Evolutionary conservation across 2,329 filamentous ascomycete genomes (phyloP), one percentile per base, ranked within the genome.

Genomic region (Emydomyces testavorans): DNA sequence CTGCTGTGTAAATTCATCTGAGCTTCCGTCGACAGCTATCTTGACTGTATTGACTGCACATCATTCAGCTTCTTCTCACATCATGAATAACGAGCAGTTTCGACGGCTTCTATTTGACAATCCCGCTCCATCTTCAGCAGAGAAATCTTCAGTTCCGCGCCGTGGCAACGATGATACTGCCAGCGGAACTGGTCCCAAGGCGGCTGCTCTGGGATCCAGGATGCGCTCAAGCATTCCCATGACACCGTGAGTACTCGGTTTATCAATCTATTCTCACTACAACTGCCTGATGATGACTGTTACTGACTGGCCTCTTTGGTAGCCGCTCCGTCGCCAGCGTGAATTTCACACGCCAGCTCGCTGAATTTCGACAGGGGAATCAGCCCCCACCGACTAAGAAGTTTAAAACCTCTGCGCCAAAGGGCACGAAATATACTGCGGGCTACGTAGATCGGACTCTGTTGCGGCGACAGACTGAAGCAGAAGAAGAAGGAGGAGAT

Each of bases 21-120:
- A 31, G 29, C 29, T 31, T 11, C 29, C 3, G n/a, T n/a, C n/a
- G n/a, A n/a, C n/a, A 31, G 29, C 29, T 31, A 10, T 10, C n/a
- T n/a, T n/a, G n/a, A n/a, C n/a, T n/a, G n/a, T n/a, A 28, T 28
- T 18, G 7, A n/a, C 38, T 8, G 4, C 21, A 3, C 26, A 24
- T 10, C 6, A 18, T 21, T 11, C 1, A 47, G 10, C 11, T 31
- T 4, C 26, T 16, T 6, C 11, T n/a, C 20, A 15, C 36, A 58
- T 21, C 50, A 96, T 98, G 92, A 94, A 96, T 65, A 96, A 96
- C 73, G 79, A 88, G 36, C 86, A 95, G 59, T 98, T 98, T 60
- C 83, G 92, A 47, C 83, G 83, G 54, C 76, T 96, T 5, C 66
- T 94, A 18, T 71, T 80, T 65, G 68, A 77, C 54, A 74, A 70